phyloP scores from a whole-genome alignment of 306 rosid species.

The Acacia acuminata region DNA sequence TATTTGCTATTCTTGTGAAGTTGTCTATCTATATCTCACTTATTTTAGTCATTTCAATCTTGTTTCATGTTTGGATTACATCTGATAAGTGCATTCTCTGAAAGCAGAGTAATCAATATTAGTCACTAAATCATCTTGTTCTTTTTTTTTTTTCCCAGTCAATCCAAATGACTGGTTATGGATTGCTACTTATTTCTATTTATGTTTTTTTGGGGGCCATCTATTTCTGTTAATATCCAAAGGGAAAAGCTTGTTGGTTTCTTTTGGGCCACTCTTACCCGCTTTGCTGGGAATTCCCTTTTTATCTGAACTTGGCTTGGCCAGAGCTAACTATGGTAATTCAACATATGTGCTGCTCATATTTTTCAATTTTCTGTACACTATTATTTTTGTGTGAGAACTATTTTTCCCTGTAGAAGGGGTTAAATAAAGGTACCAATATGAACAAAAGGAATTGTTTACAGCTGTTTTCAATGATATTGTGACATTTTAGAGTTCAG shows the following conservation, averaged over 20 bases:
- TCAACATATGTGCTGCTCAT: neutral
- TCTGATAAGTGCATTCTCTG: neutral
- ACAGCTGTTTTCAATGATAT: neutral
- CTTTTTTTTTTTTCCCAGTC: too few species aligned
- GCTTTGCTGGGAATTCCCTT: neutral
- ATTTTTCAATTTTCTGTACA: constrained; percentile 1
- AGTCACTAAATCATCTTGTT: neutral
- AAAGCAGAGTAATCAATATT: neutral
- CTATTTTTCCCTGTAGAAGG: neutral
- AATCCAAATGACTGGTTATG: neutral
- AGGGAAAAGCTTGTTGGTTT: constrained; percentile 1
- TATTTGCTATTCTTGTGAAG: neutral
- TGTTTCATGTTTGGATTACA: neutral
- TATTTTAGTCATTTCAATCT: neutral
- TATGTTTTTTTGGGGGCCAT: neutral
- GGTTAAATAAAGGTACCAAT: constrained; percentile 1
- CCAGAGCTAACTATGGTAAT: neutral
- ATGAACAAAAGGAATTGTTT: constrained; percentile 8
- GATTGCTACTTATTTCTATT: neutral
- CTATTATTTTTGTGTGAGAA: neutral
- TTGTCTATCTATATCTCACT: neutral
- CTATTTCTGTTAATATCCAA: neutral
- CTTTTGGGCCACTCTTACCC: neutral
- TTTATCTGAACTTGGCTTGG: constrained; percentile 3
- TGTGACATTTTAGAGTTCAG: constrained; percentile 4